These are phyloP conservation scores for Melanomma pulvis-pyrius DNA, from an alignment of 495 filamentous ascomycete genomes.

Conservation along the genomic window DNA sequence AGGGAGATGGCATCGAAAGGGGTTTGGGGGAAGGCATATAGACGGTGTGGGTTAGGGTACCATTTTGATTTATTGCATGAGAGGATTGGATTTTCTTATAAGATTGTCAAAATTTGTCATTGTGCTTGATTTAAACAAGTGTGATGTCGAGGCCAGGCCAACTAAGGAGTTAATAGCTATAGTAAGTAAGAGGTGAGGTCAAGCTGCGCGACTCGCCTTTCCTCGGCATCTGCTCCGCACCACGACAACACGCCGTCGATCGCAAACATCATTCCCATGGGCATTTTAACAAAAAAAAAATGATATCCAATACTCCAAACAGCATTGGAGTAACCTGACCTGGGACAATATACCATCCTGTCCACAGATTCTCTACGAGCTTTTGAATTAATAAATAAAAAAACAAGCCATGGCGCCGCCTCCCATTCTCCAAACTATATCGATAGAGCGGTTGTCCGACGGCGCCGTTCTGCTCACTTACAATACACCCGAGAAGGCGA, in stretches of 20 bases:
- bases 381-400: background rate
- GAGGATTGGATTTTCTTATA: background rate
- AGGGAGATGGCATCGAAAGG: background rate
- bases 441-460: constrained; percentile 19
- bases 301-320: no score
- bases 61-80: background rate
- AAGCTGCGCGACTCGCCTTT: constrained; percentile 3
- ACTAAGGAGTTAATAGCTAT: no score
- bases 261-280: background rate
- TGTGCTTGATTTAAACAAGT: background rate
- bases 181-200: background rate
- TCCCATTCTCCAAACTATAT: constrained; percentile 21
- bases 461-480: constrained; percentile 25
- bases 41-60: background rate
- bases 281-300: background rate
- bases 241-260: background rate
- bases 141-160: no score
- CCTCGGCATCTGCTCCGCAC: constrained; percentile 6
- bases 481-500: constrained; percentile 27
- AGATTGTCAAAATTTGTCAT: no score
- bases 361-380: background rate
- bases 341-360: no score
- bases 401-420: constrained; percentile 16
- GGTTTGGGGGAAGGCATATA: background rate
- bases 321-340: no score